Evolutionary conservation across 257 asterid genomes (phyloP).

Genomic region (Solanum gandarillasii): DNA sequence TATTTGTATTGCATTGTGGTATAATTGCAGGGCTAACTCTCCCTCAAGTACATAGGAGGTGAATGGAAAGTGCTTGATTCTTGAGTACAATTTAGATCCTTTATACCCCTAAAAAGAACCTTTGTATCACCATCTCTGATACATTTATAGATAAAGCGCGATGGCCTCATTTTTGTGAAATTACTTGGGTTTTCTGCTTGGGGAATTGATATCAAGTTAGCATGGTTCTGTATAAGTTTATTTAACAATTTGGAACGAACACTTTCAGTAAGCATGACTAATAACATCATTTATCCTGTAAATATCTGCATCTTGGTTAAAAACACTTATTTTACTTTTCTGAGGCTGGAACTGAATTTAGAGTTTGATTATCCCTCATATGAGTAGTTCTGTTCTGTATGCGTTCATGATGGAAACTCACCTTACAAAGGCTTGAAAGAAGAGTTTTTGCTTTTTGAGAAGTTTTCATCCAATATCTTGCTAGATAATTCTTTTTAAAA

Average conservation of each 20-base stretch:
- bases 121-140: not conserved
- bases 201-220: not conserved
- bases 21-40: not conserved
- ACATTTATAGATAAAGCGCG: not conserved
- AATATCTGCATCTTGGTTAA: not conserved
- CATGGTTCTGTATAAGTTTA: not conserved
- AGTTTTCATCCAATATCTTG: not conserved
- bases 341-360: not conserved
- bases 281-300: not conserved
- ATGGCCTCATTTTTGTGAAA: not conserved
- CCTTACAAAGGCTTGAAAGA: not conserved
- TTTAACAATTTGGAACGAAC: not conserved
- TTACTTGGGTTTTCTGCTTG: not conserved
- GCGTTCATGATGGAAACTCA: not conserved
- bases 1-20: not conserved
- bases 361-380: not conserved
- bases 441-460: not conserved
- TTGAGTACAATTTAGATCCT: not conserved
- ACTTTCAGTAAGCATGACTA: not conserved
- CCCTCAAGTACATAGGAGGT: not conserved
- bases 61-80: not conserved
- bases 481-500: not conserved
- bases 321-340: not conserved
- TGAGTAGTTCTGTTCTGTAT: not conserved
- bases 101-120: not conserved